Conservation (phyloP, 345 rosid genomes). For the Aegle marmelos region DNA sequence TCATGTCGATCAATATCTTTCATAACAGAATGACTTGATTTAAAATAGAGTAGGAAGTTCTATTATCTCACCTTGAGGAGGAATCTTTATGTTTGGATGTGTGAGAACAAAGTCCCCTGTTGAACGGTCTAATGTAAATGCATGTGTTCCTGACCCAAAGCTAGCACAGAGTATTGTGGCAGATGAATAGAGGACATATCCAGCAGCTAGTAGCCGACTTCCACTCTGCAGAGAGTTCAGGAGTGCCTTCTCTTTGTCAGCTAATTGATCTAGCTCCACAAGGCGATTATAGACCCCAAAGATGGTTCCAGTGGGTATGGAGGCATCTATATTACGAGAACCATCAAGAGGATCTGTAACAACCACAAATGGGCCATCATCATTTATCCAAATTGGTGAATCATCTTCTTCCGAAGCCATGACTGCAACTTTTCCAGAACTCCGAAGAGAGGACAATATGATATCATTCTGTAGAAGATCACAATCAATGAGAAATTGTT, state of each 20-base stretch:
- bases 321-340: constrained; percentile 87
- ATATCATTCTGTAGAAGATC: constrained; percentile 63
- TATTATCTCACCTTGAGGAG: constrained; percentile 60
- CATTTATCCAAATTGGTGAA: constrained; percentile 66
- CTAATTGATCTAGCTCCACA: constrained; percentile 71
- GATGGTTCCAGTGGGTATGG: constrained; percentile 89
- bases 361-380: constrained; percentile 71
- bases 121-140: constrained; percentile 79
- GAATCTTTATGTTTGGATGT: constrained; percentile 72
- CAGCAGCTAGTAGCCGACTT: constrained; percentile 69
- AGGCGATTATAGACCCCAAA: constrained; percentile 75
- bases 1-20: background rate
- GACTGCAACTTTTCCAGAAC: constrained; percentile 83
- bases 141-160: constrained; percentile 93
- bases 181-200: constrained; percentile 86
- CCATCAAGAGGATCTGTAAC: constrained; percentile 96
- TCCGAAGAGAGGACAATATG: constrained; percentile 66
- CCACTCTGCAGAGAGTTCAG: constrained; percentile 87
- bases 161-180: constrained; percentile 79
- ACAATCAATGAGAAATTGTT: background rate
- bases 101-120: constrained; percentile 89
- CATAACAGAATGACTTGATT: background rate
- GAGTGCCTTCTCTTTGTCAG: constrained; percentile 61
- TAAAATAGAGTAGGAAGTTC: background rate
- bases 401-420: constrained; percentile 97